phyloP scores from a whole-genome alignment of 2,329 filamentous ascomycete species.

The Penicillium sp. region DNA sequence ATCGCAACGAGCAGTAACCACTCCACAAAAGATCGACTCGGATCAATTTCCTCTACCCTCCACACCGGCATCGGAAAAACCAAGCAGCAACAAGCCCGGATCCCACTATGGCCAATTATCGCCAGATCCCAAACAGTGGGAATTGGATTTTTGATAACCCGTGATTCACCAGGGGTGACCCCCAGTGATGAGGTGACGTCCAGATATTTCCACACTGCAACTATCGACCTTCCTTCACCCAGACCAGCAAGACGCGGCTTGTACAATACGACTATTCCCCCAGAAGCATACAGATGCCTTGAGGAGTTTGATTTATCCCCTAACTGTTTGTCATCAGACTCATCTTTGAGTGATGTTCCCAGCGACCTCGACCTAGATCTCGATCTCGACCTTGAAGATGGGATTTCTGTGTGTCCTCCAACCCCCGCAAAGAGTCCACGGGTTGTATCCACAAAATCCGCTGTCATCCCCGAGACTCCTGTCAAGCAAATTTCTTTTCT shows the following conservation, averaged over 20 bases:
- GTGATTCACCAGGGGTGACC: constrained; percentile 40
- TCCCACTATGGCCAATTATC: constrained; percentile 5
- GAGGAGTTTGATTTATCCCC: constrained; percentile 12
- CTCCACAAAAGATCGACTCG: not conserved
- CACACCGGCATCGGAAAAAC: not conserved
- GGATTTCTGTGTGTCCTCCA: not conserved
- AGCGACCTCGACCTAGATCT: constrained; percentile 34
- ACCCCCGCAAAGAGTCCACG: not conserved
- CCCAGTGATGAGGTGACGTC: constrained; percentile 42
- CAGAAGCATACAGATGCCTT: constrained; percentile 15
- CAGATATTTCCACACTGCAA: constrained; percentile 29
- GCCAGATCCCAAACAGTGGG: constrained; percentile 18
- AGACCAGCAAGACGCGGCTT: not conserved
- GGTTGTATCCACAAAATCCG: not conserved
- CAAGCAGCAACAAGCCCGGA: not conserved
- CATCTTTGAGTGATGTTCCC: constrained; percentile 36
- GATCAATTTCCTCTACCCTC: not conserved
- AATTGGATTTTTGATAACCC: constrained; percentile 39
- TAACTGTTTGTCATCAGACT: constrained; percentile 34
- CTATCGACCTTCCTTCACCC: not conserved
- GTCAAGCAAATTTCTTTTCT: constrained; percentile 1
- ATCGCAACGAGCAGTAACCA: not conserved
- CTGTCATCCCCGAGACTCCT: not conserved
- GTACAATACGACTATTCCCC: constrained; percentile 7
- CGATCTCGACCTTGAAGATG: constrained; percentile 10